Conservation (phyloP, 257 asterid genomes). For the Perilla frutescens region DNA sequence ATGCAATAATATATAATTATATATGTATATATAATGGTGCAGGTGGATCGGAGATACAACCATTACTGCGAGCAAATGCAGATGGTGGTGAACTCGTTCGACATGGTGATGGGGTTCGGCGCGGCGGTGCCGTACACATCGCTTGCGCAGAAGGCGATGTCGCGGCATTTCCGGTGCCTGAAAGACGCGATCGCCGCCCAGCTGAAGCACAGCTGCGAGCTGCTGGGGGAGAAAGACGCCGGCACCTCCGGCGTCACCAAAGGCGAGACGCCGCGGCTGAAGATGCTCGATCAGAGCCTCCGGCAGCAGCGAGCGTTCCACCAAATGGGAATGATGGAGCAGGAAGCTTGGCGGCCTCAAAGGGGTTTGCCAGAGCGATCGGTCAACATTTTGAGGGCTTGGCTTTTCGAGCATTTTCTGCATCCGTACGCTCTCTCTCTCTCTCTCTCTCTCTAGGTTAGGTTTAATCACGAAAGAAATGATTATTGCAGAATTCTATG, state of each 20-base stretch:
- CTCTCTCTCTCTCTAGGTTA: slow-evolving; percentile 4
- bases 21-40: background rate
- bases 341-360: slow-evolving; percentile 98
- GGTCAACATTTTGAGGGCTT: slow-evolving; percentile 87
- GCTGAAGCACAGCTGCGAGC: slow-evolving; percentile 73
- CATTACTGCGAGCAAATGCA: slow-evolving; percentile 99
- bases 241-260: slow-evolving; percentile 76
- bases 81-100: slow-evolving; percentile 96
- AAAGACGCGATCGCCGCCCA: slow-evolving; percentile 84
- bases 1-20: too few relatives aligned
- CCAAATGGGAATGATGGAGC: slow-evolving; percentile 98
- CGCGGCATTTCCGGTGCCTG: slow-evolving; percentile 87
- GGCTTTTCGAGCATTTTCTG: slow-evolving; percentile 98
- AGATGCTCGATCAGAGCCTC: slow-evolving; percentile 76
- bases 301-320: slow-evolving; percentile 88
- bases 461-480: slow-evolving; percentile 39
- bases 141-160: slow-evolving; percentile 93
- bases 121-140: slow-evolving; percentile 93
- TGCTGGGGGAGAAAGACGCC: slow-evolving; percentile 83
- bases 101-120: slow-evolving; percentile 94
- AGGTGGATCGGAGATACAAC: slow-evolving; percentile 94
- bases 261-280: slow-evolving; percentile 95
- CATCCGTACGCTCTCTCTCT: slow-evolving; percentile 76
- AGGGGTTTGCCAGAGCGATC: slow-evolving; percentile 97
- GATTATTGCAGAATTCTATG: slow-evolving; percentile 54